Base-by-base conservation (phyloP, 768 basidiomycete species). In the Cyathus striatus region DNA sequence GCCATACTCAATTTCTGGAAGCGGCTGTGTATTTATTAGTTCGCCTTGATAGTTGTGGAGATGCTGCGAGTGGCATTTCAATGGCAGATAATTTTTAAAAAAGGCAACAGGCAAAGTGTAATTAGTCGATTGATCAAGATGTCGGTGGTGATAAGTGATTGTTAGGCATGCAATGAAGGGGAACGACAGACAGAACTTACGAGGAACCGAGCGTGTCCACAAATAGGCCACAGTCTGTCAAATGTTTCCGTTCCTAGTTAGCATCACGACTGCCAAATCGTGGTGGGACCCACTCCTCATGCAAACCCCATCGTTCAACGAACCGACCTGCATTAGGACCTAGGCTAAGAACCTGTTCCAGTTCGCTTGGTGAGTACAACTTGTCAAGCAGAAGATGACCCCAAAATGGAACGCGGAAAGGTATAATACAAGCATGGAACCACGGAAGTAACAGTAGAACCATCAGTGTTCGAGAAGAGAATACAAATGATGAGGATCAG, bases 221-320 rank as follows among this genome's bases (percentile, higher is more conserved):
- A 37, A 10, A 37, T 13, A 10, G 35, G 35, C 35, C 35, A 37
- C 10, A 37, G 35, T 20, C 35, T 37, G 35, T 14, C 35, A 20
- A 3, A 37, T 37, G 14, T 14, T 14, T 10, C 13, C 13, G 6
- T 14, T n/a, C 10, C n/a, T 14, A 37, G 3, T 10, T n/a, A 37
- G 35, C n/a, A 37, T 43, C 17, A 21, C 16, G 7, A 32, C 12
- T 5, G 13, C 5, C 23, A 43, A 5, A 30, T 20, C 14, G 30
- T 9, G 9, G n/a, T 21, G 27, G 21, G 34, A n/a, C 24, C 20
- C 25, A 42, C 41, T 24, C 30, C 13, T 42, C 41, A 21, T 42
- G 41, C 14, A 42, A 20, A 10, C 41, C 41, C 26, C 41, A 42
- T n/a, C 41, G 35, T 20, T 42, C 41, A 13, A 42, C 22, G 20